phyloP scores from a whole-genome alignment of 2,329 filamentous ascomycete genomes.

The Hypomyces perniciosus region DNA sequence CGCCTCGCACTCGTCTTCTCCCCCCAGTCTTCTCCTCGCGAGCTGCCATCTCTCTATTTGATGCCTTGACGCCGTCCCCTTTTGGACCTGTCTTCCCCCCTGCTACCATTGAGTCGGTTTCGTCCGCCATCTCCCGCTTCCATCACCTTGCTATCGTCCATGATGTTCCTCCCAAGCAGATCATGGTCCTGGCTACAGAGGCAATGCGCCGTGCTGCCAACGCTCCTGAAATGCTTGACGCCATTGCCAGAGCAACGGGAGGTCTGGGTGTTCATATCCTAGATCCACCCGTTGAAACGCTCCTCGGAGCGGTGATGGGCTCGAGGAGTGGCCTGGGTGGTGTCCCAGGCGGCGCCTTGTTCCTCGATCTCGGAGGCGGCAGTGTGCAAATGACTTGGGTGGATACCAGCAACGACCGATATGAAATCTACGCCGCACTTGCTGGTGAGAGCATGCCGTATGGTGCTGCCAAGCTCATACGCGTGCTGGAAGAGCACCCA shows the following conservation, averaged over 20 bases:
- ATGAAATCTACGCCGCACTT: constrained; percentile 48
- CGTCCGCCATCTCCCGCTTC: constrained; percentile 64
- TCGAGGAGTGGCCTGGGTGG: constrained; percentile 66
- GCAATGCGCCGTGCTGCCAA: constrained; percentile 80
- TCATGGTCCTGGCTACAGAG: constrained; percentile 79
- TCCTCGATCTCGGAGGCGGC: constrained; percentile 80
- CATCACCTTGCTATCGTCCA: constrained; percentile 64
- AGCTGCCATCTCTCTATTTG: constrained; percentile 78
- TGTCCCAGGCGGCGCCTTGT: constrained; percentile 60
- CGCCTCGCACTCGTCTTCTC: constrained; percentile 64
- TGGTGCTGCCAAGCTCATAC: constrained; percentile 53
- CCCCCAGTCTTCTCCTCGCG: constrained; percentile 73
- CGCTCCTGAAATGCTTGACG: constrained; percentile 57
- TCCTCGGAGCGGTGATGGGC: constrained; percentile 72
- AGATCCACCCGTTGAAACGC: constrained; percentile 72
- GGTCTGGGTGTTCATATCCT: constrained; percentile 68
- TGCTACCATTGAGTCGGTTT: constrained; percentile 58
- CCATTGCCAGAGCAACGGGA: constrained; percentile 54
- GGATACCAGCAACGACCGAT: constrained; percentile 40
- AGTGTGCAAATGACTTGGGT: constrained; percentile 62
- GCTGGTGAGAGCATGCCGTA: constrained; percentile 55
- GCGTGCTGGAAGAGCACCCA: constrained; percentile 38
- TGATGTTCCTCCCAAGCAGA: constrained; percentile 56
- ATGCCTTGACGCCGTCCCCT: constrained; percentile 58
- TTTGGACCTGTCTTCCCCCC: constrained; percentile 38